phyloP scores from a whole-genome alignment of 805 yeast species.

The Isabelozyma heimii region DNA sequence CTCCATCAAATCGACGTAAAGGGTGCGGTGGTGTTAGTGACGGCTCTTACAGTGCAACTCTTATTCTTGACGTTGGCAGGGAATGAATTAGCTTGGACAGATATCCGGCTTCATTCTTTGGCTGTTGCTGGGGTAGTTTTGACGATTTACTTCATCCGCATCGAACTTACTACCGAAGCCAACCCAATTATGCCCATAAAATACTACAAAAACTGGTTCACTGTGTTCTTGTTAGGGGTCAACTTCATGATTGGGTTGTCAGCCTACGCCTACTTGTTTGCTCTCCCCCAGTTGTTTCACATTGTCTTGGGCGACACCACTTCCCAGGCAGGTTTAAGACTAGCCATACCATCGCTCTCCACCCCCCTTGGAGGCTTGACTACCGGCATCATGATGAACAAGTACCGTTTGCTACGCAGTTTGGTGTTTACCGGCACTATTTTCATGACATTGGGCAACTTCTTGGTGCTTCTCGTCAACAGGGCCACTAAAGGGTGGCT shows the following conservation, averaged over 20 bases:
- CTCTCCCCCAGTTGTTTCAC: conserved; percentile 42
- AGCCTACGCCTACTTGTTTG: conserved; percentile 38
- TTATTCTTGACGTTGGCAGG: conserved; percentile 23
- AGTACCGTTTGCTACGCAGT: conserved; percentile 17
- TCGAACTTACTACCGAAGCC: conserved; percentile 19
- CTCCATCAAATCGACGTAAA: conserved; percentile 26
- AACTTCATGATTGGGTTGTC: conserved; percentile 38
- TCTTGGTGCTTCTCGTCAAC: conserved; percentile 19
- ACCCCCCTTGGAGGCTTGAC: conserved; percentile 43
- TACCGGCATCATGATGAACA: conserved; percentile 38
- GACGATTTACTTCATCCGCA: conserved; percentile 9
- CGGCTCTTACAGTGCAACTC: conserved; percentile 28
- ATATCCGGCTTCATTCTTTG: conserved; percentile 9
- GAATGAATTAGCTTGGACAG: conserved; percentile 14
- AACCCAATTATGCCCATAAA: conserved; percentile 33
- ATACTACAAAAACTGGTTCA: conserved; percentile 18
- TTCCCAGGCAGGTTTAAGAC: conserved; percentile 38
- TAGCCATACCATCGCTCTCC: conserved; percentile 39
- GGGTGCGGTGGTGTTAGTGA: conserved; percentile 30
- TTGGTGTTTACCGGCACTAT: conserved; percentile 31
- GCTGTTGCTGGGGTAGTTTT: conserved; percentile 8
- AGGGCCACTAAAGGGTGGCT: conserved; percentile 20
- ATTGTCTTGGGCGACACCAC: conserved; percentile 39
- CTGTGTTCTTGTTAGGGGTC: conserved; percentile 20
- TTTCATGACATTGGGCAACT: conserved; percentile 35